Percentiles rank a stretch among this genome's conserved stretches.
phyloP scores from a whole-genome alignment of 2,329 filamentous ascomycete species.

The Neonectria magnoliae region DNA sequence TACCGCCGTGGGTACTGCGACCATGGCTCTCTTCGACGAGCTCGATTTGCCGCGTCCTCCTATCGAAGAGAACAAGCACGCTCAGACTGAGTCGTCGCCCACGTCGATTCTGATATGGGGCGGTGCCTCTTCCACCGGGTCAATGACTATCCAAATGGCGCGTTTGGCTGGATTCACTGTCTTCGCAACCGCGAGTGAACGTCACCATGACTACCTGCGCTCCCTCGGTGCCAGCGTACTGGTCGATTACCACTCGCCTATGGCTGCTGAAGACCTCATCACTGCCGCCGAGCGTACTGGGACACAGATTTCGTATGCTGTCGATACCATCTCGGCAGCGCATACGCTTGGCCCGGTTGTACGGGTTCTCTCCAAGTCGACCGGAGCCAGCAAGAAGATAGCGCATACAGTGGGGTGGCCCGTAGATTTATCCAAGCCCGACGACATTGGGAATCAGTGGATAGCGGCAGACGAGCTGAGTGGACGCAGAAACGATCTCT shows the following conservation, averaged over 20 bases:
- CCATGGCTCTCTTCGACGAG: slow-evolving; percentile 10
- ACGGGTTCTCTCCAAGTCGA: slow-evolving; percentile 1
- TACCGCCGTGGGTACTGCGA: background rate
- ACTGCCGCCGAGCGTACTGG: background rate
- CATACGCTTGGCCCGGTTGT: background rate
- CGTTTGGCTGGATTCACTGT: slow-evolving; percentile 2
- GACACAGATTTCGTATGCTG: background rate
- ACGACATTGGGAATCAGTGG: background rate
- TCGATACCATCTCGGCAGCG: background rate
- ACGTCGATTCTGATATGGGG: background rate
- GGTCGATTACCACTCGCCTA: slow-evolving; percentile 8
- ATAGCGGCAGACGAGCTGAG: background rate
- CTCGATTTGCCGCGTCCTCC: background rate
- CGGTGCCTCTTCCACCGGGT: slow-evolving; percentile 1
- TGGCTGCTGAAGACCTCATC: background rate
- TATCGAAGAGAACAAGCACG: background rate
- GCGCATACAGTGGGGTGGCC: slow-evolving; percentile 1
- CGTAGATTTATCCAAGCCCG: background rate
- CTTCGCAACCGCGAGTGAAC: background rate
- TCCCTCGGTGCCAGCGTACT: slow-evolving; percentile 3
- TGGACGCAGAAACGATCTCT: slow-evolving; percentile 2
- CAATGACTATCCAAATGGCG: slow-evolving; percentile 1
- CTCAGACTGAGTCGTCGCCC: background rate
- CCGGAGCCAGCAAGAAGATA: background rate
- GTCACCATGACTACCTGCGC: background rate